phyloP scores from a whole-genome alignment of 2,329 filamentous ascomycete genomes.

The Helotiales sp. region DNA sequence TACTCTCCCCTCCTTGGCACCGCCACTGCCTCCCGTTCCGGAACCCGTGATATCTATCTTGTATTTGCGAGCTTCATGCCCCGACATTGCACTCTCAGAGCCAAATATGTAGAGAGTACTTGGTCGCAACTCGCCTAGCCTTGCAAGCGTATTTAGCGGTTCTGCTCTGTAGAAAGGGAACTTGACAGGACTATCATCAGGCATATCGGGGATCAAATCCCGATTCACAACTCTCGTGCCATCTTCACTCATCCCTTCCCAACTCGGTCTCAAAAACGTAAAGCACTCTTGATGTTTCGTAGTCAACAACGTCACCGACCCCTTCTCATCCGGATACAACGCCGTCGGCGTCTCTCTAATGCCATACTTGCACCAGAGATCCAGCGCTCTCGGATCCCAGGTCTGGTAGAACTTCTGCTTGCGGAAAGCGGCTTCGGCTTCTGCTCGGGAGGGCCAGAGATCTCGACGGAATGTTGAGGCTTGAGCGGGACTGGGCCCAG shows the following conservation, averaged over 20 bases:
- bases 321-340: constrained; percentile 54
- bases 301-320: constrained; percentile 74
- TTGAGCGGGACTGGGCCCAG: constrained; percentile 52
- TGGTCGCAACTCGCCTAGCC: constrained; percentile 66
- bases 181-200: constrained; percentile 34
- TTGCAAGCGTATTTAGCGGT: constrained; percentile 57
- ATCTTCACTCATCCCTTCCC: constrained; percentile 43
- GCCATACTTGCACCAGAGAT: constrained; percentile 74
- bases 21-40: constrained; percentile 71
- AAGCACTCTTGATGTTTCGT: constrained; percentile 89
- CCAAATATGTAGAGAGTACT: constrained; percentile 74
- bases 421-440: constrained; percentile 69
- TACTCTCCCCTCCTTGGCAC: constrained; percentile 68
- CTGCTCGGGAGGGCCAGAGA: constrained; percentile 76
- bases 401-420: constrained; percentile 75
- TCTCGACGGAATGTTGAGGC: constrained; percentile 77
- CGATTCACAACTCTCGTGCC: constrained; percentile 49
- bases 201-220: constrained; percentile 51
- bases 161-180: constrained; percentile 72
- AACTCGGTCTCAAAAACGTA: constrained; percentile 71
- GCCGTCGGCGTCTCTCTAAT: constrained; percentile 74
- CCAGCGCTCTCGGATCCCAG: constrained; percentile 83
- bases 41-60: constrained; percentile 69
- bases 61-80: constrained; percentile 53
- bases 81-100: constrained; percentile 60